Conservation (phyloP, 2,329 filamentous ascomycete species). For the Arthroderma sp. region DNA sequence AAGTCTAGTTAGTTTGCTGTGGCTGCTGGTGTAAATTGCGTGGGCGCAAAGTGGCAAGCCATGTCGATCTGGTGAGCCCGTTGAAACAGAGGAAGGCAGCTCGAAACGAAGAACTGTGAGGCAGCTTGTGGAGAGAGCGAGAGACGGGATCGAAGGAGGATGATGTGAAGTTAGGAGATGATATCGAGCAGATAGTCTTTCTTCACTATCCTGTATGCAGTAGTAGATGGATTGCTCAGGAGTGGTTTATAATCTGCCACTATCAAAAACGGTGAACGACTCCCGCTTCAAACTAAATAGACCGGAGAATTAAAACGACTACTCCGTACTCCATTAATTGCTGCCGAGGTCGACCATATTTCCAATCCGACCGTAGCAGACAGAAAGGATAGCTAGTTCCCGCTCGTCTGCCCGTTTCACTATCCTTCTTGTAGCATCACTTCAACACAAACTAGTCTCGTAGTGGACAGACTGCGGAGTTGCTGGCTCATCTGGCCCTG, state of each 20-base stretch:
- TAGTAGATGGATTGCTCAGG: background rate
- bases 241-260: background rate
- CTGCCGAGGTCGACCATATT: background rate
- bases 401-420: background rate
- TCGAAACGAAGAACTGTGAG: conserved; percentile 2
- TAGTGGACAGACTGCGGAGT: background rate
- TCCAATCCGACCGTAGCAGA: background rate
- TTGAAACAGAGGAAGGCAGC: background rate
- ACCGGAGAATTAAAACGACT: background rate
- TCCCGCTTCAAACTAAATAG: too few relatives aligned
- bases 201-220: background rate
- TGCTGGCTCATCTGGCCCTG: background rate
- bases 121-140: background rate
- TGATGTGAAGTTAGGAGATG: too few relatives aligned
- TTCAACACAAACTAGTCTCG: background rate
- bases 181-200: background rate
- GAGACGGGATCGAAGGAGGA: background rate
- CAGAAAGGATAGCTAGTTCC: background rate
- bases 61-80: background rate
- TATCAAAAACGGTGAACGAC: background rate
- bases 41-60: conserved; percentile 1
- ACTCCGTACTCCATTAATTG: background rate
- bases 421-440: background rate
- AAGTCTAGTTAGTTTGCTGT: background rate
- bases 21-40: background rate